phyloP scores from a whole-genome alignment of 768 basidiomycete genomes.

The Amanita phalloides region DNA sequence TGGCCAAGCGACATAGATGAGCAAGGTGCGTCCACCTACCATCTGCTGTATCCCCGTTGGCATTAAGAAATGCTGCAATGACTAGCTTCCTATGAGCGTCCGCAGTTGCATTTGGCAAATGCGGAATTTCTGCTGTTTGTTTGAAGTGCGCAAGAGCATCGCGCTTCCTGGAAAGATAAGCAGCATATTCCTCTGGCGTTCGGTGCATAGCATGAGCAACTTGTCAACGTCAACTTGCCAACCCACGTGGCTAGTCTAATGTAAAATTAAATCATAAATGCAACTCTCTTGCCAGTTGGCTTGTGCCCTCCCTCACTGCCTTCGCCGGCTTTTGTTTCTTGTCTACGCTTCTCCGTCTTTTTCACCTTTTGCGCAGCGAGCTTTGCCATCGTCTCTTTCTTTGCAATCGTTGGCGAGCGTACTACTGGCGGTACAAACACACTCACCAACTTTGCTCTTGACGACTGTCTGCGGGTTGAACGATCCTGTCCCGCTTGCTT shows the following conservation, averaged over 20 bases:
- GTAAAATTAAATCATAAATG: background rate
- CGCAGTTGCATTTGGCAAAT: constrained; percentile 10
- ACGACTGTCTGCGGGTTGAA: background rate
- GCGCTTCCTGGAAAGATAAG: background rate
- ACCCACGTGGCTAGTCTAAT: background rate
- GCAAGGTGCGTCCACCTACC: constrained; percentile 37
- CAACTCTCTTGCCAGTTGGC: background rate
- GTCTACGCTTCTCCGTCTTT: constrained; percentile 28
- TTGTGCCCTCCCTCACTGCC: background rate
- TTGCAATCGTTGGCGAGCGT: background rate
- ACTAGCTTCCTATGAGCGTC: constrained; percentile 22
- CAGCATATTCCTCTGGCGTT: background rate
- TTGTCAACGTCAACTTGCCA: background rate
- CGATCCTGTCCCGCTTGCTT: background rate
- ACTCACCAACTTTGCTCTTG: constrained; percentile 1
- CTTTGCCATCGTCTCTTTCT: constrained; percentile 32
- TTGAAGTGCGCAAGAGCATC: background rate
- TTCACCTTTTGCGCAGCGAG: constrained; percentile 25
- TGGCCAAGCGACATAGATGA: constrained; percentile 27
- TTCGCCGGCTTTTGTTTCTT: constrained; percentile 12
- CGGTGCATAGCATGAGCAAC: background rate
- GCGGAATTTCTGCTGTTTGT: background rate
- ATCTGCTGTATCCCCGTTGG: constrained; percentile 27
- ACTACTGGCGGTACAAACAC: background rate
- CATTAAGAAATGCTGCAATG: constrained; percentile 20